These are phyloP conservation scores for Rhizopus stolonifer DNA, from an alignment of 371 early-diverging fungal genomes.

Conservation along the genomic window DNA sequence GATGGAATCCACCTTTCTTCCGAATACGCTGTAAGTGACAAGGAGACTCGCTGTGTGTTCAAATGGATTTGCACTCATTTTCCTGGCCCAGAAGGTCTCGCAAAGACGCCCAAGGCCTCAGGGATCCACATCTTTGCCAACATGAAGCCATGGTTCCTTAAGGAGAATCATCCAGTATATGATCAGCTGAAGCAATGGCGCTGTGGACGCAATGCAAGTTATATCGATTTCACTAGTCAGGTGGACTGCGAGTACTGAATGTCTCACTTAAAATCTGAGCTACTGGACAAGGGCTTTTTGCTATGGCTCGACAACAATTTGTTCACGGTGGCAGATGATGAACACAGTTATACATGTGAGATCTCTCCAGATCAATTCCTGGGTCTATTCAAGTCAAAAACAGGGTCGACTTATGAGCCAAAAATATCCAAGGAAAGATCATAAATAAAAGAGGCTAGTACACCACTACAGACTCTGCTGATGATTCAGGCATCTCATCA, in stretches of 20 bases:
- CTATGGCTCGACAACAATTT: conserved; percentile 70
- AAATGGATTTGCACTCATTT: conserved; percentile 59
- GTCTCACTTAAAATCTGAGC: conserved; percentile 30
- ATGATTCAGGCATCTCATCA: conserved; percentile 63
- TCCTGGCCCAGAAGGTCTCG: conserved; percentile 49
- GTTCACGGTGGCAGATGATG: conserved; percentile 52
- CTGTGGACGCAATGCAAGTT: conserved; percentile 55
- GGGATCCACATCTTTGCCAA: conserved; percentile 62
- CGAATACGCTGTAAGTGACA: conserved; percentile 52
- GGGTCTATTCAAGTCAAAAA: background rate
- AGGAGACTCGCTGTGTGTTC: conserved; percentile 60
- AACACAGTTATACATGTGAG: conserved; percentile 28
- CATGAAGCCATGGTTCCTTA: conserved; percentile 64
- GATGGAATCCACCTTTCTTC: conserved; percentile 64
- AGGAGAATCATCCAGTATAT: conserved; percentile 53
- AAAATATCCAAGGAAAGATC: conserved; percentile 3
- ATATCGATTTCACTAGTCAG: conserved; percentile 56
- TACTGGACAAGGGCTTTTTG: conserved; percentile 54
- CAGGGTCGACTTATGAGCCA: conserved; percentile 1
- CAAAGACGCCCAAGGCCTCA: conserved; percentile 22
- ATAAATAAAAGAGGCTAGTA: conserved; percentile 29
- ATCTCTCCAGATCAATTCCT: conserved; percentile 15
- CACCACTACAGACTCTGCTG: conserved; percentile 51
- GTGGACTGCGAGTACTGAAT: conserved; percentile 60
- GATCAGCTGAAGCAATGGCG: conserved; percentile 48